phyloP scores from a whole-genome alignment of 1,139 yeast genomes.

The Scheffersomyces parashehatae region DNA sequence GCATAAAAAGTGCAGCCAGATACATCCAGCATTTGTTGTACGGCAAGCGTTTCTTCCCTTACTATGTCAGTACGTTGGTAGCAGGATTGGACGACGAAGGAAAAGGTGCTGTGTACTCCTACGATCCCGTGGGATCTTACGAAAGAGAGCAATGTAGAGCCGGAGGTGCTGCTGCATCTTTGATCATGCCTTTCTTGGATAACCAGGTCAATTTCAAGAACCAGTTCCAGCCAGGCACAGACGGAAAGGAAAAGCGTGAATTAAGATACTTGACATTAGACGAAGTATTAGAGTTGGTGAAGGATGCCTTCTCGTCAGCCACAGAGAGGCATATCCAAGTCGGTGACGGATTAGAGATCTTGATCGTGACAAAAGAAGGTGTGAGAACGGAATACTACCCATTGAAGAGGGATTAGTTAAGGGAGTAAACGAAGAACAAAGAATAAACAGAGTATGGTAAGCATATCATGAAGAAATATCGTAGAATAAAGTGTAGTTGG shows the following conservation, averaged over 20 bases:
- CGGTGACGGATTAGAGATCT: constrained; percentile 92
- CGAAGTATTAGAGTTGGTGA: constrained; percentile 82
- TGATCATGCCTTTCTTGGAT: constrained; percentile 96
- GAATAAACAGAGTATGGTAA: too few species aligned
- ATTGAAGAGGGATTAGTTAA: constrained; percentile 74
- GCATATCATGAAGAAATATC: too few species aligned
- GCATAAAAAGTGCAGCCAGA: constrained; percentile 80
- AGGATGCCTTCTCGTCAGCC: constrained; percentile 93
- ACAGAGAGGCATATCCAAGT: constrained; percentile 98
- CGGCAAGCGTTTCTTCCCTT: constrained; percentile 94
- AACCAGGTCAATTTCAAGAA: constrained; percentile 95
- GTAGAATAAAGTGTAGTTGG: too few species aligned
- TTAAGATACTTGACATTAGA: constrained; percentile 70
- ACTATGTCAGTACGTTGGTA: constrained; percentile 89
- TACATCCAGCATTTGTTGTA: constrained; percentile 87
- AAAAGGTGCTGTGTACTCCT: constrained; percentile 91
- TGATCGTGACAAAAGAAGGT: constrained; percentile 92
- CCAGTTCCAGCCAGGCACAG: constrained; percentile 77
- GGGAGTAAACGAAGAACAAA: too few species aligned
- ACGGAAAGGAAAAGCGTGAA: constrained; percentile 63
- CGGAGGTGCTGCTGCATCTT: constrained; percentile 95
- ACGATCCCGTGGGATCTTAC: constrained; percentile 97
- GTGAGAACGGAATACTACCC: constrained; percentile 81
- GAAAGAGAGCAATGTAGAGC: constrained; percentile 98
- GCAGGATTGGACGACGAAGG: constrained; percentile 97